These are phyloP conservation scores for Thuidium tamariscinum DNA, from an alignment of 225 moss, liverwort and hornwort genomes.

Conservation along the genomic window DNA sequence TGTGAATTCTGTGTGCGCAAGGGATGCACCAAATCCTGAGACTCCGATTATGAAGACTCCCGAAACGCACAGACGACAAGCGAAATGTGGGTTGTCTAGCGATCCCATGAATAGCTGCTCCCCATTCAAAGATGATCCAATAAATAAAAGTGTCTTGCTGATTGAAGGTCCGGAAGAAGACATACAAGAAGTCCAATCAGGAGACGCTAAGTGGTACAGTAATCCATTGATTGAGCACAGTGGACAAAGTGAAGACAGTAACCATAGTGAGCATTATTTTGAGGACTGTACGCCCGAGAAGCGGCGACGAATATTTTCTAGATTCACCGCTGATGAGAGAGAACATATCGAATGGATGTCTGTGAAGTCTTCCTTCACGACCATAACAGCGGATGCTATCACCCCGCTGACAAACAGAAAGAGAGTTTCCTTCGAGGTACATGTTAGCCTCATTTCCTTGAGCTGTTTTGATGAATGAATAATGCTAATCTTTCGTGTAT, in stretches of 20 bases:
- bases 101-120: neutral
- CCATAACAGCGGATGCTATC: constrained; percentile 46
- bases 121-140: neutral
- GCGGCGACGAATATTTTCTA: constrained; percentile 45
- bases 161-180: constrained; percentile 4
- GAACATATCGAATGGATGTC: constrained; percentile 74
- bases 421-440: constrained; percentile 32
- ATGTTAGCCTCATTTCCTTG: neutral
- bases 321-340: constrained; percentile 22
- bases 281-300: constrained; percentile 59
- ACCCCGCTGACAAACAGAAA: constrained; percentile 63
- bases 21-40: constrained; percentile 5
- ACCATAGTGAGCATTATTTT: constrained; percentile 45
- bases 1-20: neutral
- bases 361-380: constrained; percentile 76
- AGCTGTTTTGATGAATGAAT: neutral
- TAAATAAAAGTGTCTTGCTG: constrained; percentile 23
- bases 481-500: neutral
- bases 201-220: constrained; percentile 45
- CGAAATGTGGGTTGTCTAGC: neutral
- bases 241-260: constrained; percentile 28
- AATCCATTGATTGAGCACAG: constrained; percentile 41
- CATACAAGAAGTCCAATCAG: neutral
- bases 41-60: constrained; percentile 14
- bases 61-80: neutral